Base-by-base conservation (phyloP, 768 basidiomycete species). In the Phanerochaete carnosa region DNA sequence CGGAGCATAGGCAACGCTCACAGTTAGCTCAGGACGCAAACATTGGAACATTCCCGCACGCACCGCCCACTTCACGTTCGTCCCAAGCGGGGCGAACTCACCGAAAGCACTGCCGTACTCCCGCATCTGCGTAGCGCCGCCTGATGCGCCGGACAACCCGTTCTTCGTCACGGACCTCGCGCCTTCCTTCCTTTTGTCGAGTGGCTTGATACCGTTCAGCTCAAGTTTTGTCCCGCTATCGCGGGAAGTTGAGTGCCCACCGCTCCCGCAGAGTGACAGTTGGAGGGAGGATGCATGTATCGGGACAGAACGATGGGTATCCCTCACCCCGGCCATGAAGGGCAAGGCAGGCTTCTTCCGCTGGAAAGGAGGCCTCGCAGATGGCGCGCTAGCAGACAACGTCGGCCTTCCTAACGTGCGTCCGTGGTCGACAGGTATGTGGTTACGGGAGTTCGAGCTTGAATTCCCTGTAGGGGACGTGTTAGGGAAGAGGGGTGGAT, bases 41-140 rank as follows among this genome's bases (percentile, higher is more conserved):
- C 57, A 61, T 30, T 61, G 60, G 60, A 61, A 57, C 60, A 53
- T 61, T 19, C 28, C 46, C 13, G 57, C 57, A 33, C 29, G 28
- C 11, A 8, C 33, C 19, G 60, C 60, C 2, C 56, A 61, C 53
- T 61, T 61, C 49, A 55, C 23, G 7, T 61, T 61, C 60, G 50
- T 39, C 2, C 60, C 60, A 7, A 50, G 23, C 47, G 55, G 23
- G 2, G 43, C 52, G 7, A 26, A 9, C 5, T 26, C 55, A 11
- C 60, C 55, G 6, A 9, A 6, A 6, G 51, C 32, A 16, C 46
- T 61, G 15, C 60, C 60, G 23, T 61, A 61, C 46, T 57, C 55
- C 6, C 58, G 45, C 25, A 61, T 61, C 35, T 5, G 8, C n/a
- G 46, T 57, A 16, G 28, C 60, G 7, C 32, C 45, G 9, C 45